phyloP scores from a whole-genome alignment of 148 eudicot genomes.

The Rhododendron vialii region DNA sequence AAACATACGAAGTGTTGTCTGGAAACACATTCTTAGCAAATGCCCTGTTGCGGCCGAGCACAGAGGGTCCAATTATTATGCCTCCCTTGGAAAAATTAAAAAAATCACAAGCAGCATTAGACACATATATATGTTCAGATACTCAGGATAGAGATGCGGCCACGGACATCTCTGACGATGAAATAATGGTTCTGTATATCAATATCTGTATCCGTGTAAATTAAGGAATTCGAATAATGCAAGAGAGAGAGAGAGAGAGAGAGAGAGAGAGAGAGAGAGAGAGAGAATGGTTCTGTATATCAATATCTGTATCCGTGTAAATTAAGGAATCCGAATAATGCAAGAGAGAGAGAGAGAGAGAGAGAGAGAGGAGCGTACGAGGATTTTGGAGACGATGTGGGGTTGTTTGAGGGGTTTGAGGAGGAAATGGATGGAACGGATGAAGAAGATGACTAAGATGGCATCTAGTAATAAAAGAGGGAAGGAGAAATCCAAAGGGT shows the following conservation, averaged over 20 bases:
- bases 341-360: background rate
- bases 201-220: background rate
- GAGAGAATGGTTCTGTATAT: too few species aligned
- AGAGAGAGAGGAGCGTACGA: slow-evolving; percentile 39
- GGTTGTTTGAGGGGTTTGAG: slow-evolving; percentile 80
- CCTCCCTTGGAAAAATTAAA: slow-evolving; percentile 50
- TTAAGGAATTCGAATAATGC: too few species aligned
- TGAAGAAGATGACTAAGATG: slow-evolving; percentile 32
- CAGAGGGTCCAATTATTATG: slow-evolving; percentile 72
- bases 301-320: background rate
- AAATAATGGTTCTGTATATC: background rate
- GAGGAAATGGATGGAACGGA: slow-evolving; percentile 42
- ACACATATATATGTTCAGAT: too few species aligned
- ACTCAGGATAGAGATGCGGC: too few species aligned
- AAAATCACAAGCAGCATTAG: background rate
- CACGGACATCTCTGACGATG: too few species aligned
- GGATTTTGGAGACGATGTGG: slow-evolving; percentile 49
- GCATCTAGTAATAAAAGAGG: slow-evolving; percentile 51
- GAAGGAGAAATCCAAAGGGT: slow-evolving; percentile 52
- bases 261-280: background rate
- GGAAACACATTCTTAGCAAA: slow-evolving; percentile 45
- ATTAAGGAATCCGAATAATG: too few species aligned
- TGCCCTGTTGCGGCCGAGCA: slow-evolving; percentile 39
- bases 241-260: background rate
- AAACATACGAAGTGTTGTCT: slow-evolving; percentile 25